These are phyloP conservation scores for Tripterygium wilfordii DNA, from an alignment of 177 flowering plant genomes.

Conservation along the genomic window DNA sequence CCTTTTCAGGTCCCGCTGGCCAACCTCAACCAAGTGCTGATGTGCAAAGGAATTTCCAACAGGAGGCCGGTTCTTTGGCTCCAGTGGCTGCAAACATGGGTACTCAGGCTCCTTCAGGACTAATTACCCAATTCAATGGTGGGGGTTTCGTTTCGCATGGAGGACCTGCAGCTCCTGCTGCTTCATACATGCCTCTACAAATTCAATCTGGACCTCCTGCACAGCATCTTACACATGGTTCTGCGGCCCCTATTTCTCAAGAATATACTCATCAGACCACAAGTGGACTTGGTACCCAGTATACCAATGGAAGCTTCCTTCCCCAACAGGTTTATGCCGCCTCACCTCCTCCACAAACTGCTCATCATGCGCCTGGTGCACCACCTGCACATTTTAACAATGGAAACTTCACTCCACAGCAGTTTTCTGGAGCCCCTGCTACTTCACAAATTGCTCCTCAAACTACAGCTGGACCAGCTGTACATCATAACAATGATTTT, in stretches of 20 bases:
- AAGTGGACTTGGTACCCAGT: slow-evolving; percentile 19
- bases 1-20: slow-evolving; percentile 30
- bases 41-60: slow-evolving; percentile 17
- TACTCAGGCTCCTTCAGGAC: slow-evolving; percentile 12
- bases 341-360: slow-evolving; percentile 14
- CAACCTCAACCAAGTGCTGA: slow-evolving; percentile 19
- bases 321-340: slow-evolving; percentile 18
- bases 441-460: slow-evolving; percentile 15
- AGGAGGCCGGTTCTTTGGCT: slow-evolving; percentile 14
- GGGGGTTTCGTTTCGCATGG: slow-evolving; percentile 23
- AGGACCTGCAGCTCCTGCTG: slow-evolving; percentile 9
- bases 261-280: slow-evolving; percentile 11
- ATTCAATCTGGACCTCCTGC: slow-evolving; percentile 12
- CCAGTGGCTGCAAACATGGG: neutral
- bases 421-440: slow-evolving; percentile 10
- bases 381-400: slow-evolving; percentile 14
- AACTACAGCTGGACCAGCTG: slow-evolving; percentile 6
- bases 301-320: slow-evolving; percentile 23
- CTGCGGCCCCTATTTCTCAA: slow-evolving; percentile 14
- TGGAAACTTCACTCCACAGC: slow-evolving; percentile 13
- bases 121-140: slow-evolving; percentile 19
- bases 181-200: slow-evolving; percentile 12
- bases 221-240: slow-evolving; percentile 20
- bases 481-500: slow-evolving; percentile 15
- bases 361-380: slow-evolving; percentile 22